Percentiles rank a stretch among this genome's conserved stretches.
phyloP scores from a whole-genome alignment of 495 filamentous ascomycete genomes.

The Parmelia sp. region DNA sequence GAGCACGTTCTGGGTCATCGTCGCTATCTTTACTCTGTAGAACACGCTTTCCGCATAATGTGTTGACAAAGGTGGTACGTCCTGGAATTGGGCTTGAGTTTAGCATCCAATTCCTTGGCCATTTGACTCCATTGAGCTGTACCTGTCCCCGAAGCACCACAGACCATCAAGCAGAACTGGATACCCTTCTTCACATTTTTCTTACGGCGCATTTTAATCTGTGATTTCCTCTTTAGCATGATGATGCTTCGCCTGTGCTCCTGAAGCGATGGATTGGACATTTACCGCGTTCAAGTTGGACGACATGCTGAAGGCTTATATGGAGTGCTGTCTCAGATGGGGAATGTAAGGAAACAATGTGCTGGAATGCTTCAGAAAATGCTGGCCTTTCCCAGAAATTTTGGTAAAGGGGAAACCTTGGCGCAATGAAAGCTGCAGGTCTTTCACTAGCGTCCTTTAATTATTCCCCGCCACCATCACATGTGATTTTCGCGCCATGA shows the following conservation, averaged over 20 bases:
- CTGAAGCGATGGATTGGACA: conserved; percentile 19
- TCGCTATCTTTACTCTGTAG: conserved; percentile 77
- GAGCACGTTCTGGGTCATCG: conserved; percentile 69
- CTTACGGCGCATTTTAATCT: conserved; percentile 98
- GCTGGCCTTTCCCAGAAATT: conserved; percentile 8
- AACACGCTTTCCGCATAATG: conserved; percentile 91
- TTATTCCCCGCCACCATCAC: conserved; percentile 1
- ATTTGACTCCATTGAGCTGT: conserved; percentile 33
- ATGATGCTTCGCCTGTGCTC: conserved; percentile 5
- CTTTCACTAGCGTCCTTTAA: conserved; percentile 2
- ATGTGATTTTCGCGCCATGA: conserved; percentile 10
- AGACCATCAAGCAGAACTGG: conserved; percentile 99
- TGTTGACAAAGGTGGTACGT: conserved; percentile 98
- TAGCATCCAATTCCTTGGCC: neutral
- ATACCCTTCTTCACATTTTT: conserved; percentile 99
- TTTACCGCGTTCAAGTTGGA: conserved; percentile 57
- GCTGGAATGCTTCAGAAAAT: conserved; percentile 9
- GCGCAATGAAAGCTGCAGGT: conserved; percentile 6
- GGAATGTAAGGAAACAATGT: conserved; percentile 13
- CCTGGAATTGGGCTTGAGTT: conserved; percentile 45
- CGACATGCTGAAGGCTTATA: conserved; percentile 47
- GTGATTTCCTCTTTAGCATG: conserved; percentile 18
- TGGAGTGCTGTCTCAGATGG: conserved; percentile 7
- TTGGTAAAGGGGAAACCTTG: conserved; percentile 21
- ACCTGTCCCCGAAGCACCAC: conserved; percentile 97